Evolutionary conservation across 1,139 yeast species (phyloP).

Genomic region (Blastobotrys proliferans): DNA sequence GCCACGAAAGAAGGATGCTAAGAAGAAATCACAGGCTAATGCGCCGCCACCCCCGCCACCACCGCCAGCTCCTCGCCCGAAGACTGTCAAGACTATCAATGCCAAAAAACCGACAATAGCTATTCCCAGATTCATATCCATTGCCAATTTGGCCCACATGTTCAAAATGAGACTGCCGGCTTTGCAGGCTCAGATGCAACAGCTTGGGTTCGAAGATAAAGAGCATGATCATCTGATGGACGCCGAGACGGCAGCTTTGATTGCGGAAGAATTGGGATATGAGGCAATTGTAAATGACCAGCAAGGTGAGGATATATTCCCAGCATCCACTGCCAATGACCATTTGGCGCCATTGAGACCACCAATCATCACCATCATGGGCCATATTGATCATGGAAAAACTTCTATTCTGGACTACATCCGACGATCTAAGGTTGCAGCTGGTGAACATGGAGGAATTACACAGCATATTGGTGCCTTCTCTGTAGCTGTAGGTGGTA

Average conservation of each 20-base stretch:
- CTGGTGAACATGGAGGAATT: constrained; percentile 90
- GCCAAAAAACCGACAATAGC: constrained; percentile 36
- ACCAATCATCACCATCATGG: constrained; percentile 97
- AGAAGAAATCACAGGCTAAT: background rate
- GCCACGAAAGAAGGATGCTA: background rate
- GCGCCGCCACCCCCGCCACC: background rate
- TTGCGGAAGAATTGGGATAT: constrained; percentile 86
- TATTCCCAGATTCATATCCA: constrained; percentile 70
- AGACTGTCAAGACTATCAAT: constrained; percentile 20
- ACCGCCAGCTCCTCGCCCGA: background rate
- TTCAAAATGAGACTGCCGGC: constrained; percentile 60
- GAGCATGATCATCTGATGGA: constrained; percentile 79
- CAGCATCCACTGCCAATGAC: constrained; percentile 39
- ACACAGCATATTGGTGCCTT: constrained; percentile 99
- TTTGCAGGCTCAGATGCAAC: constrained; percentile 54
- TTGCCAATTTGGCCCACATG: constrained; percentile 70
- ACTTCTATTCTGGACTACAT: constrained; percentile 87
- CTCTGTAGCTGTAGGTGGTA: constrained; percentile 72
- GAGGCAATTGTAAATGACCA: constrained; percentile 55
- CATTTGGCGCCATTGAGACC: constrained; percentile 67
- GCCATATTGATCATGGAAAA: constrained; percentile 98
- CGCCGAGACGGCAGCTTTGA: constrained; percentile 75
- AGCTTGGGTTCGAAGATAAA: constrained; percentile 72
- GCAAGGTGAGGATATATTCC: constrained; percentile 59
- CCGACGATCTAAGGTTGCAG: constrained; percentile 78